Base-by-base conservation (phyloP, 345 rosid genomes). In the Theobroma cacao region DNA sequence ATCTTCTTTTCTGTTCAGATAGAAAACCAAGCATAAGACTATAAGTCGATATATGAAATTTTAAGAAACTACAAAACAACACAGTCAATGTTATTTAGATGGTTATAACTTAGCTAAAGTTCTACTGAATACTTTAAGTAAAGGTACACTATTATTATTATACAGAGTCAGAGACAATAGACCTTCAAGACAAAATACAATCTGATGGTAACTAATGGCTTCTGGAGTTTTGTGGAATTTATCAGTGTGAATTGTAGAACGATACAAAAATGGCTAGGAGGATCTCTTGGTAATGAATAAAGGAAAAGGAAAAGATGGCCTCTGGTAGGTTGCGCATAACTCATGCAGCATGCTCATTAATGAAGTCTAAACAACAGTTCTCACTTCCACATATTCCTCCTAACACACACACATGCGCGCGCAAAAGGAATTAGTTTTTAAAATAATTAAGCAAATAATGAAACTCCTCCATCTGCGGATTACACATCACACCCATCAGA, bases 1-100 rank as follows among this genome's bases (percentile, higher is more conserved):
- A 91, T 85, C 89, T 93, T 93, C 90, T 92, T 94, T 85, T 91
- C 97, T 91, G 98, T 83, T 77, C 79, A 81, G 79, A 68, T 48
- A 81, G 76, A 78, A 48, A 34, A 50, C 4, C 72, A 73, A 7
- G 38, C 31, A 66, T 6, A 41, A 24, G 38, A 68, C 38, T 59
- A 65, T 18, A 63, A 28, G 13, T 63, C 56, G 38, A 52, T n/a
- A 45, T 53, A 36, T 52, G 65, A 72, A 60, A 22, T 15, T 45
- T n/a, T 0, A 1, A 67, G 64, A 9, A 65, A 33, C 13, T 18
- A 24, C 40, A 52, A 24, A 53, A 71, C 15, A 47, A 24, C n/a
- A 11, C 56, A n/a, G 9, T 26, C 64, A 55, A 74, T 36, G 22
- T 17, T 63, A 59, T 13, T 58, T 74, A 12, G 22, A 50, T 18